Base-by-base conservation (phyloP, 345 rosid species). In the Mangifera indica region DNA sequence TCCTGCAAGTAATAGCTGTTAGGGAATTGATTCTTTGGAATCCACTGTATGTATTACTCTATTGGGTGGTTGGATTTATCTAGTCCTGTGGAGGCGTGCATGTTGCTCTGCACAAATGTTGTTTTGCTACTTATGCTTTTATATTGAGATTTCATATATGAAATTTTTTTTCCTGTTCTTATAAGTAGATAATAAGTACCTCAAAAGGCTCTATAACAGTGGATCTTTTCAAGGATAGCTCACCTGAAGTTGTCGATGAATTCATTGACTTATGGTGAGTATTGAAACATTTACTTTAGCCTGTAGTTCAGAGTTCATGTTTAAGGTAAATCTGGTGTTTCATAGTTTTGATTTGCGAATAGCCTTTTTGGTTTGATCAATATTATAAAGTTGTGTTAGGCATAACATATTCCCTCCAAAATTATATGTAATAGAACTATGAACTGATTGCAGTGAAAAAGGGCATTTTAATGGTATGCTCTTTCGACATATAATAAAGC, bases 221-320 rank as follows among this genome's bases (percentile, higher is more conserved):
- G 76, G 89, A 91, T 73, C 83, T 88, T 21, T 80, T 79, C 85
- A 88, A 87, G 80, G 88, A 84, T 80, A 64, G 86, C 68, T 83
- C 92, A 72, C 89, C 92, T 12, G 82, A 46, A 54, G 82, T 86
- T 63, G 92, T 91, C 74, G 90, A 91, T 71, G 83, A 91, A 48
- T 91, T 91, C 80, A 73, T 88, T 77, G 86, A 81, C 59, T 74
- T 87, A 71, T 79, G 87, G 97, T 84, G 62, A 78, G 82, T 72
- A 3, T 5, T 25, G 49, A 63, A 66, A 45, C 10, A 6, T 51
- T 60, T 71, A 21, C 51, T 60, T 60, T 48, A 32, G 34, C 29
- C 22, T 25, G 8, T 42, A 7, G 4, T 40, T 68, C n/a, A n/a
- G 21, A 17, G 8, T 13, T 55, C 9, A 56, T 42, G 10, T 29